Evolutionary conservation across 805 yeast genomes (phyloP).

Genomic region (Wickerhamiella spandovensis): DNA sequence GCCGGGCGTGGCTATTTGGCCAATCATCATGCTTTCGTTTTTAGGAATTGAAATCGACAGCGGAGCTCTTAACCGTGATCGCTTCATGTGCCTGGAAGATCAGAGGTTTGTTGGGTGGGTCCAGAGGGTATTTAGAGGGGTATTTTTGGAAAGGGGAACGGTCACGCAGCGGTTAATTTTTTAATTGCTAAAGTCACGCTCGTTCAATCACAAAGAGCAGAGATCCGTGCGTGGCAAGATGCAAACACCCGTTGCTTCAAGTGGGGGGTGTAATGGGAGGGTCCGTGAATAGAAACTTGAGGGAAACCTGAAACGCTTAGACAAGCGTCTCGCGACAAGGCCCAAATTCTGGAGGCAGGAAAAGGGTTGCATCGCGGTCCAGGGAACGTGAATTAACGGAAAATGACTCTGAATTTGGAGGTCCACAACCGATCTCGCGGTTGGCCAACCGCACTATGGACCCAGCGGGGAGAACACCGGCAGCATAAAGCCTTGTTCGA

Average conservation of each 20-base stretch:
- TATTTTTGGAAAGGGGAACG: too few relatives aligned
- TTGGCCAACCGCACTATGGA: too few relatives aligned
- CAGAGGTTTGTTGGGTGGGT: background rate
- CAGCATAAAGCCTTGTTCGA: background rate
- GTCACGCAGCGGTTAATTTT: too few relatives aligned
- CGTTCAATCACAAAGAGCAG: too few relatives aligned
- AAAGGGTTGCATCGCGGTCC: too few relatives aligned
- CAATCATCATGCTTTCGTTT: background rate
- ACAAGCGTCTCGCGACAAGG: background rate
- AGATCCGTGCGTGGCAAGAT: background rate
- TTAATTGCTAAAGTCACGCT: too few relatives aligned
- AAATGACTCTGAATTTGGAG: too few relatives aligned
- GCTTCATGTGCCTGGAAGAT: background rate
- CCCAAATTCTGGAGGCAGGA: background rate
- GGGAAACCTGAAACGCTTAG: background rate
- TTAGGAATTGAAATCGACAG: conserved; percentile 1
- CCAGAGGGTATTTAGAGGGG: too few relatives aligned
- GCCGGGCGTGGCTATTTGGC: background rate
- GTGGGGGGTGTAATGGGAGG: background rate
- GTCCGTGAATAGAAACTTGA: background rate
- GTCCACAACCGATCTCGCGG: too few relatives aligned
- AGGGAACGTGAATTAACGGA: too few relatives aligned
- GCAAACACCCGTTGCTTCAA: background rate
- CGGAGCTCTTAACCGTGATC: background rate
- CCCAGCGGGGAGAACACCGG: too few relatives aligned